Evolutionary conservation across 345 rosid species (phyloP), one percentile per base, ranked within the genome.

Genomic region (Euphorbia tirucalli): DNA sequence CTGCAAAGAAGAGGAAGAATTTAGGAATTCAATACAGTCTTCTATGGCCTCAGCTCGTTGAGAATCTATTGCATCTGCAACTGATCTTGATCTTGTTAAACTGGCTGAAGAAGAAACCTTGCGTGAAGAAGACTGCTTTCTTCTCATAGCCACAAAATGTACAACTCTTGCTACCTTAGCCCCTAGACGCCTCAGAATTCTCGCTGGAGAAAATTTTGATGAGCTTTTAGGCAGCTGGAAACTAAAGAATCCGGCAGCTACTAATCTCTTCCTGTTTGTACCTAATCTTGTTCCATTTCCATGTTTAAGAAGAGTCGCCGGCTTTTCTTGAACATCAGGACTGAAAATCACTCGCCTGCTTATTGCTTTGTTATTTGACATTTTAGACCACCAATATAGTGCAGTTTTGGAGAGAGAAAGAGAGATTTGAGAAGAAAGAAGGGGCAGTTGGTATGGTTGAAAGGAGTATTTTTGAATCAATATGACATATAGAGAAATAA

Each of bases 1-100:
- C 13, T 80, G 84, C 80, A 90, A 56, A 46, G 92, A 85, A 52
- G 92, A n/a, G n/a, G n/a, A 89, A 75, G 89, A 87, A 63, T 94
- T 94, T 72, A 92, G 81, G 87, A 92, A 94, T 85, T 88, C 85
- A 66, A 94, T 94, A 78, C 98, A 94, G 64, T 94, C 97, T 75
- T 90, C 91, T 8, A 94, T 83, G 44, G 93, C 97, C 81, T 94
- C 96, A 52, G 92, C 96, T 78, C 89, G 61, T 43, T 90, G 97
- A 18, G 95, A 90, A 57, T 94, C 96, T 5, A 78, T 73, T 22
- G 92, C 79, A n/a, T 89, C 96, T 18, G 80, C 84, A n/a, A 89
- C 61, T 18, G 95, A 94, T 56, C 89, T 77, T 50, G 96, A 89
- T 81, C 98, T 90, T 27, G 74, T 69, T 79, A 93, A 69, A 50